Base-by-base conservation (phyloP, 352 stramenopile species). In the Pythium aquatile region DNA sequence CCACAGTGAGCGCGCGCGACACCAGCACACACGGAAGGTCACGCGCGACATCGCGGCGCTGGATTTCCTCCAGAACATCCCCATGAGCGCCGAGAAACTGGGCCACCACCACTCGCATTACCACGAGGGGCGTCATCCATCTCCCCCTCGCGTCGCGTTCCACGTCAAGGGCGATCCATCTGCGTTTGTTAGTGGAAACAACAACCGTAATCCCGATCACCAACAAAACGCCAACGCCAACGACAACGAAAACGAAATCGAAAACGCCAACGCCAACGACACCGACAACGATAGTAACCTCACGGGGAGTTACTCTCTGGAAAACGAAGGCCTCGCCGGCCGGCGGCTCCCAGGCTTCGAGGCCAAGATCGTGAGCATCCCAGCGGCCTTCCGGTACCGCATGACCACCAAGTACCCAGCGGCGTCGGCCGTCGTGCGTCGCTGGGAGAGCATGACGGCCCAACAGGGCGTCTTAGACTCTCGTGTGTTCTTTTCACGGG, bases 61-160 rank as follows among this genome's bases (percentile, higher is more conserved):
- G 26, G 88, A 96, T 58, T 97, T 97, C 63, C 72, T 97, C 16
- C 84, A 92, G 53, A 94, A 83, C 66, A 95, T 97, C 55, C 81
- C 88, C 44, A 96, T 97, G 87, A 74, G 72, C 5, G 84, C 78
- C 26, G 88, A 96, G 68, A 35, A 49, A 17, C 49, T 44, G 16
- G 3, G 14, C 39, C 40, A 70, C 28, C 17, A 70, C 28, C 17
- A 35, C 51, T 17, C 20, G 28, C 30, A 66, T 52, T 26, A 57
- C 42, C 20, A 71, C 46, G 52, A 59, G n/a, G 16, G 54, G 16
- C 40, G 47, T 20, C 47, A 60, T 3, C 37, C 42, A 7, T 69
- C 58, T 17, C 65, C 65, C 5, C 33, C 58, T 5, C 52, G 58
- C 24, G 37, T 63, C 13, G 46, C 58, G 5, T 60, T 63, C 53